Evolutionary conservation across 2,329 filamentous ascomycete species (phyloP).

Genomic region (Aspergillus nomiae): DNA sequence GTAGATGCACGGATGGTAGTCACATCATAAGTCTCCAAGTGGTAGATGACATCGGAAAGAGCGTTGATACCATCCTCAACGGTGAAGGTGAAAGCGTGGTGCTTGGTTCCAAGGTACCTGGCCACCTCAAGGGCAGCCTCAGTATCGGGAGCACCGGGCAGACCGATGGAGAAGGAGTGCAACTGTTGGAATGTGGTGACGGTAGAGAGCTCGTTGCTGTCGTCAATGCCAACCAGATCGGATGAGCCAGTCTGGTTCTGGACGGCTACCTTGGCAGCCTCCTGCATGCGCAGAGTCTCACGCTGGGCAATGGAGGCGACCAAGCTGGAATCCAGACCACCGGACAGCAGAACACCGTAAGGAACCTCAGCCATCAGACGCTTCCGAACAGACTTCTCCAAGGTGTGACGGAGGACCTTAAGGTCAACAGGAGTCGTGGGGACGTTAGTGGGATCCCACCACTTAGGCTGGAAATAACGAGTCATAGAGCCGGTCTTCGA

Average conservation of each 20-base stretch:
- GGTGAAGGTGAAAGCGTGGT: conserved; percentile 98
- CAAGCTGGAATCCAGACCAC: conserved; percentile 92
- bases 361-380: conserved; percentile 98
- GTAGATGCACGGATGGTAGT: conserved; percentile 98
- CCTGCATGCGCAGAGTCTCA: conserved; percentile 78
- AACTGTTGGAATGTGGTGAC: conserved; percentile 90
- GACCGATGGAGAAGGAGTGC: conserved; percentile 98
- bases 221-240: conserved; percentile 89
- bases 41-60: conserved; percentile 95
- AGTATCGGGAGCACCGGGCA: conserved; percentile 89
- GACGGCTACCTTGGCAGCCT: conserved; percentile 54
- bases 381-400: conserved; percentile 93
- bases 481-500: conserved; percentile 83
- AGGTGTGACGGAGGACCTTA: conserved; percentile 74
- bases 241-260: conserved; percentile 47
- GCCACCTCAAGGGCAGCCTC: conserved; percentile 90
- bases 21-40: conserved; percentile 96
- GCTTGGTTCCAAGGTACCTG: conserved; percentile 94
- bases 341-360: conserved; percentile 92
- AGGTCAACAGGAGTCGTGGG: conserved; percentile 81
- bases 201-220: conserved; percentile 84
- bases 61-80: conserved; percentile 97
- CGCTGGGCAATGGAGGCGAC: conserved; percentile 94
- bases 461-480: conserved; percentile 87
- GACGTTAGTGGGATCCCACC: conserved; percentile 82